These are phyloP conservation scores for Chrysosporium queenslandicum DNA, from an alignment of 2,329 filamentous ascomycete species.

Conservation along the genomic window DNA sequence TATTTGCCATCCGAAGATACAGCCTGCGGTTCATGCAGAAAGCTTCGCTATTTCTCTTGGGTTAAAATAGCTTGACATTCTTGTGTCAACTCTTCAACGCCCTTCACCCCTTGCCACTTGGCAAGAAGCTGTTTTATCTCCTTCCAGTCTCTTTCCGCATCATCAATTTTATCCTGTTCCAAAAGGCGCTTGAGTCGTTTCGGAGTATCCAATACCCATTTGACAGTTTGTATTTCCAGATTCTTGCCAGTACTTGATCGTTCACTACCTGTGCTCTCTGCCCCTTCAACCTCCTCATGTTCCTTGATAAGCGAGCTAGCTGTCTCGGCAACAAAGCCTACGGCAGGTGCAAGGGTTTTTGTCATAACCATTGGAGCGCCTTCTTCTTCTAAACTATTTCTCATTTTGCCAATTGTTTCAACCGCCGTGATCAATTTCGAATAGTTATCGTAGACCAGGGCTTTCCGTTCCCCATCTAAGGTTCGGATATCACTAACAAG, in stretches of 20 bases:
- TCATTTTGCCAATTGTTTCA: constrained; percentile 75
- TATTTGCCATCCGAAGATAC: too few species aligned
- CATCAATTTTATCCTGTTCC: constrained; percentile 31
- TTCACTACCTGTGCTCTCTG: constrained; percentile 24
- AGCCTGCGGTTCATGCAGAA: background rate
- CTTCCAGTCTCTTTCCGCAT: constrained; percentile 36
- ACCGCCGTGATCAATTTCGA: constrained; percentile 94
- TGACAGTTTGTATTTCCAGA: constrained; percentile 35
- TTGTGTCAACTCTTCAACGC: constrained; percentile 33
- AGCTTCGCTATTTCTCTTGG: constrained; percentile 8
- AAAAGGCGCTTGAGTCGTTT: constrained; percentile 31
- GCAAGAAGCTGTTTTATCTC: constrained; percentile 31
- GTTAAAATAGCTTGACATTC: constrained; percentile 34
- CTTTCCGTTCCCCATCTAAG: constrained; percentile 91
- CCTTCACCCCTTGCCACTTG: constrained; percentile 37
- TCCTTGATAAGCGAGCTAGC: constrained; percentile 33
- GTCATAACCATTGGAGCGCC: constrained; percentile 39
- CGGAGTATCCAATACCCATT: constrained; percentile 38
- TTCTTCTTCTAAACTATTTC: constrained; percentile 39
- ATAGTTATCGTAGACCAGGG: constrained; percentile 96
- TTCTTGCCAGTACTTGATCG: constrained; percentile 17
- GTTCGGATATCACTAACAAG: constrained; percentile 65
- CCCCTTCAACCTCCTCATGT: constrained; percentile 28
- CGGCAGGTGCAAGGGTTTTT: constrained; percentile 35
- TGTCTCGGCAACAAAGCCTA: constrained; percentile 38